These are phyloP conservation scores for Termitomyces sp. DNA, from an alignment of 768 basidiomycete species.

Conservation along the genomic window DNA sequence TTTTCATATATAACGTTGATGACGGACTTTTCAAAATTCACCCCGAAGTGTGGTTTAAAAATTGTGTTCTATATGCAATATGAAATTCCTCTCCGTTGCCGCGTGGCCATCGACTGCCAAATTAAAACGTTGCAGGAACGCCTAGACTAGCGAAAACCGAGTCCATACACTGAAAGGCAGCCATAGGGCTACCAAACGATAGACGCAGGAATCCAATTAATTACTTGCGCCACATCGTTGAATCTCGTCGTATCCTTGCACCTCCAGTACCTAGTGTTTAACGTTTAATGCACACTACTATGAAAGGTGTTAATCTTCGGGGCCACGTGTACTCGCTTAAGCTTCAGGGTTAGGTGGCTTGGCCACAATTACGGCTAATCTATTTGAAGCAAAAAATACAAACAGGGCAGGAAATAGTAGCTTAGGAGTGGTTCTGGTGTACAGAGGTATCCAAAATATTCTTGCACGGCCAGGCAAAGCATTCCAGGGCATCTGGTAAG, in stretches of 20 bases:
- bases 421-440: neutral
- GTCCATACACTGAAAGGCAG: neutral
- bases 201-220: neutral
- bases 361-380: neutral
- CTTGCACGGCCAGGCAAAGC: neutral
- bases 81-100: neutral
- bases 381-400: slow-evolving; percentile 6
- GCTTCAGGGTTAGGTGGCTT: slow-evolving; percentile 8
- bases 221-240: slow-evolving; percentile 10
- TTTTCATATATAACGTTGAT: neutral
- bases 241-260: neutral
- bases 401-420: slow-evolving; percentile 1
- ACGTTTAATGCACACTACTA: neutral
- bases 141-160: neutral
- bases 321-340: slow-evolving; percentile 14
- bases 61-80: neutral
- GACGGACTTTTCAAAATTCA: neutral
- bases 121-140: neutral
- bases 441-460: neutral
- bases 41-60: neutral
- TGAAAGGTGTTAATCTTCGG: neutral
- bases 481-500: slow-evolving; percentile 16
- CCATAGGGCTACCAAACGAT: neutral
- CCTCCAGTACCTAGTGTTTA: neutral
- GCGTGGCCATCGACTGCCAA: slow-evolving; percentile 5